Conservation (phyloP, 495 filamentous ascomycete genomes). For the Penicillium chermesinum region DNA sequence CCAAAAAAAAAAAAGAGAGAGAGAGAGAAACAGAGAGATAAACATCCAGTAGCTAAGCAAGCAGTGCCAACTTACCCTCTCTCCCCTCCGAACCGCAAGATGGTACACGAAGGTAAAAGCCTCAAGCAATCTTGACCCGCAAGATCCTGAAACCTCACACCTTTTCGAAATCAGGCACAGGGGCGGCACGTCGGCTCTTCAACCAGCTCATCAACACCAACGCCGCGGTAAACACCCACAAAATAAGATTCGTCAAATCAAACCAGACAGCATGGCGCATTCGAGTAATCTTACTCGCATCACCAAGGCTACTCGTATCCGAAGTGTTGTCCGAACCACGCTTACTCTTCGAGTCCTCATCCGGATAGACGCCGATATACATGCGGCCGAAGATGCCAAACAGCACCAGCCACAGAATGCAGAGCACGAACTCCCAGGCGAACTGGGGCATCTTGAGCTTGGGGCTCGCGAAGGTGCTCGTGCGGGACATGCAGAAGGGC, state of each 20-base stretch:
- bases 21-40: too few species aligned
- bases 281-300: slow-evolving; percentile 45
- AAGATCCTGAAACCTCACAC: slow-evolving; percentile 15
- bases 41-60: background rate
- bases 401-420: slow-evolving; percentile 67
- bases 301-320: slow-evolving; percentile 8
- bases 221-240: slow-evolving; percentile 61
- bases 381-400: slow-evolving; percentile 79
- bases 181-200: slow-evolving; percentile 17
- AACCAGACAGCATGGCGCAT: slow-evolving; percentile 90
- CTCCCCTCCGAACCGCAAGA: background rate
- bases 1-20: too few species aligned
- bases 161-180: slow-evolving; percentile 8
- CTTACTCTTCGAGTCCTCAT: slow-evolving; percentile 5
- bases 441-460: slow-evolving; percentile 42
- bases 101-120: background rate
- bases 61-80: background rate
- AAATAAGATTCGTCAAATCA: slow-evolving; percentile 63
- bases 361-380: slow-evolving; percentile 63
- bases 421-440: slow-evolving; percentile 65
- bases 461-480: slow-evolving; percentile 28
- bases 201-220: slow-evolving; percentile 38
- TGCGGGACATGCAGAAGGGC: slow-evolving; percentile 42
- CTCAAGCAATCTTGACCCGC: background rate
- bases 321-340: slow-evolving; percentile 23